A percentile compares a stretch with the other conserved stretches of the same genome.
These are phyloP conservation scores for Backusella parvicylindrica DNA, from an alignment of 192 early-diverging fungal genomes.

Conservation along the genomic window DNA sequence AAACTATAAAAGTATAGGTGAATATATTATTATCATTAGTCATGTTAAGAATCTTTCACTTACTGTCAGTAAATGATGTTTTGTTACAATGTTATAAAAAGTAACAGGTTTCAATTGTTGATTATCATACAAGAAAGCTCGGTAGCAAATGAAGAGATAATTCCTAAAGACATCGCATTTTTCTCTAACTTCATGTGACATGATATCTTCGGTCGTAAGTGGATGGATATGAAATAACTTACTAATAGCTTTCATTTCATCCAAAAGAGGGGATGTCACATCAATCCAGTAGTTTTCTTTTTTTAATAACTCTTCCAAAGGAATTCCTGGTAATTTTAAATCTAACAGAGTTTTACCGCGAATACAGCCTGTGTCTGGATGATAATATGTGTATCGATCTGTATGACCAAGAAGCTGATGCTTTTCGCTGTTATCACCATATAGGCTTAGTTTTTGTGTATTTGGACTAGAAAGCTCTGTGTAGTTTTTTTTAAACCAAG, in stretches of 20 bases:
- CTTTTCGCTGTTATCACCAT: slow-evolving; percentile 11
- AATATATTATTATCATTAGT: not conserved
- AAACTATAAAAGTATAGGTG: slow-evolving; percentile 39
- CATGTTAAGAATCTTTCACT: not conserved
- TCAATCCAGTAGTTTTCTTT: slow-evolving; percentile 64
- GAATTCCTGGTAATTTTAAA: slow-evolving; percentile 40
- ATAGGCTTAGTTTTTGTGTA: slow-evolving; percentile 11
- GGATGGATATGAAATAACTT: slow-evolving; percentile 73
- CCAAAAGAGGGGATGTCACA: slow-evolving; percentile 42
- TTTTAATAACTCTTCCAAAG: slow-evolving; percentile 35
- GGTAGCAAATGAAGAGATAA: slow-evolving; percentile 90
- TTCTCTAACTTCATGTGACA: slow-evolving; percentile 80
- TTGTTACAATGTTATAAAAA: slow-evolving; percentile 65
- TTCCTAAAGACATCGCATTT: slow-evolving; percentile 85
- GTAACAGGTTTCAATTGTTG: slow-evolving; percentile 60
- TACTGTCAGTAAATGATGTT: slow-evolving; percentile 64
- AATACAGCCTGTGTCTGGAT: slow-evolving; percentile 55
- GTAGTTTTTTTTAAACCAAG: not conserved
- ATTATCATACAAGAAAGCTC: slow-evolving; percentile 66
- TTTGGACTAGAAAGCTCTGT: not conserved
- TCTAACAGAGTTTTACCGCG: slow-evolving; percentile 49
- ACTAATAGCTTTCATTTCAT: slow-evolving; percentile 54
- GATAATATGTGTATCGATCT: slow-evolving; percentile 63
- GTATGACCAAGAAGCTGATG: not conserved
- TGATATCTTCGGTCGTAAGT: slow-evolving; percentile 84